These are phyloP conservation scores for Myxozyma vanderwaltii DNA, from an alignment of 805 yeast species.

Conservation along the genomic window DNA sequence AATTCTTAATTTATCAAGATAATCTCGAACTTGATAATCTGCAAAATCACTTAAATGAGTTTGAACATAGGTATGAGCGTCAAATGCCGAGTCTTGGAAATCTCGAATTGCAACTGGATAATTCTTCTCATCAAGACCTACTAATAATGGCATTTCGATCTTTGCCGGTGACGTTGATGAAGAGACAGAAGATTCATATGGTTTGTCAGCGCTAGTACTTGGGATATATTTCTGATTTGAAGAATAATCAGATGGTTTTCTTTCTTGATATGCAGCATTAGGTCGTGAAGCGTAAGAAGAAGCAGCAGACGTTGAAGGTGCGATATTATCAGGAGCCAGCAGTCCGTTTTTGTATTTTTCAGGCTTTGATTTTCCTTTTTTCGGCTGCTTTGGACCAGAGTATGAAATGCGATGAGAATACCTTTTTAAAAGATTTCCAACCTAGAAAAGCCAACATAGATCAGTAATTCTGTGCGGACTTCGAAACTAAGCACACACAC, in stretches of 20 bases:
- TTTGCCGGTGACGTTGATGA: too few species aligned
- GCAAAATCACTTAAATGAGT: conserved; percentile 19
- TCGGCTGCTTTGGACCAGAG: conserved; percentile 1
- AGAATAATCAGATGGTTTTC: not conserved
- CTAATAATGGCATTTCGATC: conserved; percentile 7
- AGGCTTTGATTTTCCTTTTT: conserved; percentile 11
- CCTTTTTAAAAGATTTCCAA: conserved; percentile 30
- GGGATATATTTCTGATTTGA: not conserved
- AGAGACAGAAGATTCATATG: too few species aligned
- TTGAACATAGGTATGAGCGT: conserved; percentile 9
- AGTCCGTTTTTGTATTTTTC: conserved; percentile 17
- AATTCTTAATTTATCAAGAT: conserved; percentile 21
- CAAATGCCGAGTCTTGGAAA: conserved; percentile 20
- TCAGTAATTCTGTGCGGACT: not conserved
- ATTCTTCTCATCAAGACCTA: conserved; percentile 20
- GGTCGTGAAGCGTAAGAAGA: not conserved
- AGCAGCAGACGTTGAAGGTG: conserved; percentile 3
- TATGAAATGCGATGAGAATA: conserved; percentile 23
- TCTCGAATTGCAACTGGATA: conserved; percentile 23
- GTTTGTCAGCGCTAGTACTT: too few species aligned
- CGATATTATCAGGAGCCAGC: conserved; percentile 10
- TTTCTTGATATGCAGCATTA: not conserved
- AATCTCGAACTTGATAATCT: conserved; percentile 29
- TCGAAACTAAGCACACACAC: not conserved
- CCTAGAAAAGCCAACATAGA: conserved; percentile 10